phyloP scores from a whole-genome alignment of 345 rosid species.

The Gossypium mustelinum region DNA sequence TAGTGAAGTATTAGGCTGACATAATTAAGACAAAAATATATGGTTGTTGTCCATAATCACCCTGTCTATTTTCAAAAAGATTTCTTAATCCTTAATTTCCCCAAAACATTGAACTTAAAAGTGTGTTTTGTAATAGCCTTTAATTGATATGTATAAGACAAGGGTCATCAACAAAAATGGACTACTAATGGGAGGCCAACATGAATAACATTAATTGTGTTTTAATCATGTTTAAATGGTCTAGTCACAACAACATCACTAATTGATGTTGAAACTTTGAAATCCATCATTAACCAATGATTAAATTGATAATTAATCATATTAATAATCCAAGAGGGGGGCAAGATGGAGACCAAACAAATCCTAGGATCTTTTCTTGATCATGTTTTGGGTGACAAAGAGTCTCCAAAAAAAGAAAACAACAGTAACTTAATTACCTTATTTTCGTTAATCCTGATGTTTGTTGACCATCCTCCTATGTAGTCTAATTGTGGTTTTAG shows the following conservation, averaged over 20 bases:
- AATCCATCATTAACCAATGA: not conserved
- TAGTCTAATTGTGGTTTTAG: not conserved
- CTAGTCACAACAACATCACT: not conserved
- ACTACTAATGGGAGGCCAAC: not conserved
- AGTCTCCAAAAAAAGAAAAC: not conserved
- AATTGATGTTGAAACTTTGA: not conserved
- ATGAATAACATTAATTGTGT: not conserved
- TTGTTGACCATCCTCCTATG: too few relatives aligned
- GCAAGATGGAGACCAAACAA: not conserved
- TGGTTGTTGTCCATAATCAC: not conserved
- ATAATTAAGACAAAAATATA: not conserved
- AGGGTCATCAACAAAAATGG: not conserved
- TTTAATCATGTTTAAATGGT: not conserved
- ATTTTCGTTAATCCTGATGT: too few relatives aligned
- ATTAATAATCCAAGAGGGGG: not conserved
- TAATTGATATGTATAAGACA: not conserved
- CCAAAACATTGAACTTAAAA: not conserved
- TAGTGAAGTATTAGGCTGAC: not conserved
- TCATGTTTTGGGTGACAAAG: constrained; percentile 1
- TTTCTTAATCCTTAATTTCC: not conserved
- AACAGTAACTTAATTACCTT: too few relatives aligned
- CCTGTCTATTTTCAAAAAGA: not conserved
- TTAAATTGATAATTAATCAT: not conserved
- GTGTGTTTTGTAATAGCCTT: not conserved
- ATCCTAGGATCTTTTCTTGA: constrained; percentile 5